Percentiles rank a stretch among this genome's conserved stretches.
phyloP scores from a whole-genome alignment of 805 yeast genomes.

The Zygosaccharomyces kombuchaensis region DNA sequence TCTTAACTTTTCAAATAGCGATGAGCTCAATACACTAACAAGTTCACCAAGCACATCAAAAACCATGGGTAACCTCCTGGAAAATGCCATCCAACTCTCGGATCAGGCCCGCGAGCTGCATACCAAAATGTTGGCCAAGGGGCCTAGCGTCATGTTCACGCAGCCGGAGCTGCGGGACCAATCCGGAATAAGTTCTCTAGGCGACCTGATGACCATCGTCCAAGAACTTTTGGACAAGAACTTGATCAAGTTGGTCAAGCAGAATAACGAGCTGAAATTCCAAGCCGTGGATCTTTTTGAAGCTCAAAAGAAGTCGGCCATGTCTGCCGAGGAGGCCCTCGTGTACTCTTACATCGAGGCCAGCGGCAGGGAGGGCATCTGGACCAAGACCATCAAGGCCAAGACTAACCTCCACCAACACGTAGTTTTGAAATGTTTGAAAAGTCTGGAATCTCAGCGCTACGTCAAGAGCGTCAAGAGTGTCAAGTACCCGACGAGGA shows the following conservation, averaged over 20 bases:
- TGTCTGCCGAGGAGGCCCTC: conserved; percentile 86
- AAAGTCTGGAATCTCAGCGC: conserved; percentile 71
- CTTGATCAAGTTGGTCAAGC: conserved; percentile 63
- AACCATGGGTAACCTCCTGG: conserved; percentile 10
- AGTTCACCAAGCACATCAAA: too few relatives aligned
- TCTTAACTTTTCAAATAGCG: conserved; percentile 6
- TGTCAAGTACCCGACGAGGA: conserved; percentile 89
- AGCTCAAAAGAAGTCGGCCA: conserved; percentile 69
- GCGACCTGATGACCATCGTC: conserved; percentile 44
- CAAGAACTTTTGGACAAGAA: conserved; percentile 54
- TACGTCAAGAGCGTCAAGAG: conserved; percentile 85
- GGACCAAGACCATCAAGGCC: conserved; percentile 89
- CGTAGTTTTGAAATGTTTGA: conserved; percentile 79
- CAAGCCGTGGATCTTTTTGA: conserved; percentile 70
- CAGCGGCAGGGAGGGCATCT: conserved; percentile 89
- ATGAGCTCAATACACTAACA: conserved; percentile 2
- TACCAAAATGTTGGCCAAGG: conserved; percentile 51
- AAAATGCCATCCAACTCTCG: conserved; percentile 21
- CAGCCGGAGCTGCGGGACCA: conserved; percentile 65
- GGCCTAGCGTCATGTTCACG: conserved; percentile 48
- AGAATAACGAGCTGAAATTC: conserved; percentile 63
- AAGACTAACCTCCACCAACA: conserved; percentile 88
- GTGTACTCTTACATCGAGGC: conserved; percentile 90
- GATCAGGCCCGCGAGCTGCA: conserved; percentile 58
- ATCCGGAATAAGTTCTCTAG: conserved; percentile 39